phyloP scores from a whole-genome alignment of 371 early-diverging fungal genomes.

The Cokeromyces recurvatus region DNA sequence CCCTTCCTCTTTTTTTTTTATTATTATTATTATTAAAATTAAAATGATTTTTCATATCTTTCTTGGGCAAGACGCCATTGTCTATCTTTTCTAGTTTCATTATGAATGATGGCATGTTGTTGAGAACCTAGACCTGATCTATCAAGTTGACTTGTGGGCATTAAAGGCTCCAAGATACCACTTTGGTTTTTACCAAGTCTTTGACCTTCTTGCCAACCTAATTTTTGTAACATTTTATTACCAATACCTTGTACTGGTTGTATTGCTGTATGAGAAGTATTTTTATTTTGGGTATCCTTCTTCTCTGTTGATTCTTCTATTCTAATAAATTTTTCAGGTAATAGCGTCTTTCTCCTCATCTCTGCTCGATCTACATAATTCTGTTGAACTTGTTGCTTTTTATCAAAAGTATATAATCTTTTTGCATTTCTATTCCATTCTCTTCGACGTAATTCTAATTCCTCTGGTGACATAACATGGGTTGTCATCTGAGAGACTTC shows the following conservation, averaged over 20 bases:
- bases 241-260: constrained; percentile 25
- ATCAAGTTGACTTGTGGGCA: constrained; percentile 5
- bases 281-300: background rate
- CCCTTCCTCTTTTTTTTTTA: no score
- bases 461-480: background rate
- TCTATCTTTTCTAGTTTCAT: constrained; percentile 10
- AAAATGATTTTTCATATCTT: background rate
- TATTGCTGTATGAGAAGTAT: background rate
- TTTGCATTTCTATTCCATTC: constrained; percentile 12
- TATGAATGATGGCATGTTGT: background rate
- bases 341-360: constrained; percentile 6
- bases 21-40: background rate
- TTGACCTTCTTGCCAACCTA: constrained; percentile 46
- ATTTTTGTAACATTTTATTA: constrained; percentile 25
- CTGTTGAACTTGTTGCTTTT: background rate
- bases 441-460: constrained; percentile 10
- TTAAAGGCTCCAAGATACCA: constrained; percentile 29
- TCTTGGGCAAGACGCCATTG: constrained; percentile 12
- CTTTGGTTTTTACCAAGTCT: constrained; percentile 28
- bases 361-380: constrained; percentile 16
- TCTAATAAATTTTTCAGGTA: constrained; percentile 1
- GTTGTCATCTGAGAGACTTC: no score
- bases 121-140: constrained; percentile 21
- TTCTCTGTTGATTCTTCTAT: background rate
- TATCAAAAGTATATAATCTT: background rate